Conservation (phyloP, 2,329 filamentous ascomycete genomes). For the Fusarium bactridioides region DNA sequence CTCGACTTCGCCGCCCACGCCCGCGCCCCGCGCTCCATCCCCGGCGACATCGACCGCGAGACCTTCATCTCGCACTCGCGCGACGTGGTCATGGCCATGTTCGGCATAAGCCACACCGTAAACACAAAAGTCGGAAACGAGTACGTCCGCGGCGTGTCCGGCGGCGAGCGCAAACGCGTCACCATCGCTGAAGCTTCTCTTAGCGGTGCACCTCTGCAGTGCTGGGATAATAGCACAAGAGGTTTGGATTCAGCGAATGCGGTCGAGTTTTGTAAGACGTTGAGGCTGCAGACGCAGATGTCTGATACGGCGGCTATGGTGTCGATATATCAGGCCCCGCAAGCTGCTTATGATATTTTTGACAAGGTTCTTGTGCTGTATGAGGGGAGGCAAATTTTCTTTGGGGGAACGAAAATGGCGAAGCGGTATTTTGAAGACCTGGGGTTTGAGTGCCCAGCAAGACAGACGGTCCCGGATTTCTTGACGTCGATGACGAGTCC, state of each 20-base stretch:
- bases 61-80: conserved; percentile 67
- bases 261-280: conserved; percentile 69
- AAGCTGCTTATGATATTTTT: conserved; percentile 56
- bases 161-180: conserved; percentile 59
- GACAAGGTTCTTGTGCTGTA: conserved; percentile 75
- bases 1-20: conserved; percentile 76
- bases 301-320: conserved; percentile 65
- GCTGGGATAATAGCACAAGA: conserved; percentile 74
- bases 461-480: conserved; percentile 75
- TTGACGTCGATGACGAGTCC: conserved; percentile 61
- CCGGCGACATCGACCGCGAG: conserved; percentile 59
- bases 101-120: conserved; percentile 72
- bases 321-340: conserved; percentile 70
- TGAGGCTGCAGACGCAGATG: conserved; percentile 67
- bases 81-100: conserved; percentile 76
- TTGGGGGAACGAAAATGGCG: conserved; percentile 34
- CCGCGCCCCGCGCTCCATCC: conserved; percentile 66
- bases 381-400: conserved; percentile 70
- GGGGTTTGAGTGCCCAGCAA: conserved; percentile 64
- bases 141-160: conserved; percentile 66
- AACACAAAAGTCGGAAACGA: conserved; percentile 76
- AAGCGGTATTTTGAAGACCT: conserved; percentile 41
- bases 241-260: conserved; percentile 73
- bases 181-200: conserved; percentile 48
- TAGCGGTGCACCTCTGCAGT: conserved; percentile 60